Percentiles rank a stretch among this genome's conserved stretches.
Conservation (phyloP, 2,329 filamentous ascomycete genomes). For the Metarhizium anisopliae region DNA sequence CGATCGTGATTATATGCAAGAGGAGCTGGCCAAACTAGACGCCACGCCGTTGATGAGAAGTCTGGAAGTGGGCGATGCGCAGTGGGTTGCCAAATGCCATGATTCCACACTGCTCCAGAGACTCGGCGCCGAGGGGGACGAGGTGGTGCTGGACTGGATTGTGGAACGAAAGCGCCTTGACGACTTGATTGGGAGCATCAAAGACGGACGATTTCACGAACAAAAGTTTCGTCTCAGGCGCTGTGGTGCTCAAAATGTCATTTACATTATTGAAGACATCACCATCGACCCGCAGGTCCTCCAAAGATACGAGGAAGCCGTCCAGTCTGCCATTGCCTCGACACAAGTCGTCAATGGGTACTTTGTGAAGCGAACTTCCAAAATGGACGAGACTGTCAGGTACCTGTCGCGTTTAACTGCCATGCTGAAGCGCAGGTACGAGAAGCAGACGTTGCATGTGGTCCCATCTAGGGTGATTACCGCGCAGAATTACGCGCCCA, state of each 20-base stretch:
- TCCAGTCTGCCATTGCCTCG: conserved; percentile 65
- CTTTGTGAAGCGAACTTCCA: conserved; percentile 67
- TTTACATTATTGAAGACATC: conserved; percentile 72
- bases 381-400: conserved; percentile 68
- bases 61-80: conserved; percentile 64
- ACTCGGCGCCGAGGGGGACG: conserved; percentile 53
- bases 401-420: conserved; percentile 67
- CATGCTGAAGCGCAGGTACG: conserved; percentile 57
- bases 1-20: conserved; percentile 69
- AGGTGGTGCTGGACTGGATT: conserved; percentile 71
- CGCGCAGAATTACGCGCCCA: conserved; percentile 54
- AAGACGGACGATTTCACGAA: conserved; percentile 73
- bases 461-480: conserved; percentile 59
- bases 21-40: conserved; percentile 59
- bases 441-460: conserved; percentile 45
- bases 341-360: conserved; percentile 73
- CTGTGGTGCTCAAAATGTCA: conserved; percentile 65
- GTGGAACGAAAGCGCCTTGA: conserved; percentile 74
- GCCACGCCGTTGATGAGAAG: conserved; percentile 57
- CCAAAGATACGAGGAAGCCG: conserved; percentile 53
- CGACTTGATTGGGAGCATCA: conserved; percentile 71
- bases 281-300: conserved; percentile 45
- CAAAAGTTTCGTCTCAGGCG: conserved; percentile 72
- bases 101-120: conserved; percentile 46
- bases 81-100: conserved; percentile 70